These are phyloP conservation scores for Tricholomella constricta DNA, from an alignment of 768 basidiomycete species.

Conservation along the genomic window DNA sequence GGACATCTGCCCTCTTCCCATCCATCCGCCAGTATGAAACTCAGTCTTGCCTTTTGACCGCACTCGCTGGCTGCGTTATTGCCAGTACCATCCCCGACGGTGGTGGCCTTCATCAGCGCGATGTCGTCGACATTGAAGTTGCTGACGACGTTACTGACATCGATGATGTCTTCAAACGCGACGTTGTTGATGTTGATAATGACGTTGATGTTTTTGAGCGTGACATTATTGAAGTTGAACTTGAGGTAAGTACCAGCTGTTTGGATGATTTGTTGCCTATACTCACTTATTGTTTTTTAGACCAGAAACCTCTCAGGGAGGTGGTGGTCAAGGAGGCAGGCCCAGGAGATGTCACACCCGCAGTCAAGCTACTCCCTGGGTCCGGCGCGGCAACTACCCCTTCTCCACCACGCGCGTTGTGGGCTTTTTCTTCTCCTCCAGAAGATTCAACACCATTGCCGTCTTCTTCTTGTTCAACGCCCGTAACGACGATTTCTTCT, in stretches of 20 bases:
- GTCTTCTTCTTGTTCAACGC: constrained; percentile 8
- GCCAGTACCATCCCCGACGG: constrained; percentile 2
- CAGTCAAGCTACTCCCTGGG: not conserved
- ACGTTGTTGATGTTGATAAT: not conserved
- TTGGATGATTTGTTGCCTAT: not conserved
- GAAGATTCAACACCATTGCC: not conserved
- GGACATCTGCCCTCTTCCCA: not conserved
- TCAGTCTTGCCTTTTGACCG: constrained; percentile 8
- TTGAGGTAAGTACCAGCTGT: not conserved
- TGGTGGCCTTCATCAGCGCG: too few relatives aligned
- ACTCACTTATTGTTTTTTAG: not conserved
- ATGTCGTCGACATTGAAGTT: too few relatives aligned
- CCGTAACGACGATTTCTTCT: constrained; percentile 14
- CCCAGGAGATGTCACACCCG: constrained; percentile 5
- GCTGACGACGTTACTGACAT: not conserved
- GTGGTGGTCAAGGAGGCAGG: constrained; percentile 8
- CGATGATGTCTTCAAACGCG: not conserved
- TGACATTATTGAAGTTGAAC: not conserved
- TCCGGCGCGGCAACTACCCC: constrained; percentile 4
- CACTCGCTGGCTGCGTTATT: constrained; percentile 9
- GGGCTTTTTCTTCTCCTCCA: constrained; percentile 6
- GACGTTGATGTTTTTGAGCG: not conserved
- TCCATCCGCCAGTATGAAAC: constrained; percentile 6
- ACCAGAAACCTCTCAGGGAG: constrained; percentile 8
- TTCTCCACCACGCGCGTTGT: constrained; percentile 1